phyloP scores from a whole-genome alignment of 2,329 filamentous ascomycete genomes.

The Cladosporium halotolerans region DNA sequence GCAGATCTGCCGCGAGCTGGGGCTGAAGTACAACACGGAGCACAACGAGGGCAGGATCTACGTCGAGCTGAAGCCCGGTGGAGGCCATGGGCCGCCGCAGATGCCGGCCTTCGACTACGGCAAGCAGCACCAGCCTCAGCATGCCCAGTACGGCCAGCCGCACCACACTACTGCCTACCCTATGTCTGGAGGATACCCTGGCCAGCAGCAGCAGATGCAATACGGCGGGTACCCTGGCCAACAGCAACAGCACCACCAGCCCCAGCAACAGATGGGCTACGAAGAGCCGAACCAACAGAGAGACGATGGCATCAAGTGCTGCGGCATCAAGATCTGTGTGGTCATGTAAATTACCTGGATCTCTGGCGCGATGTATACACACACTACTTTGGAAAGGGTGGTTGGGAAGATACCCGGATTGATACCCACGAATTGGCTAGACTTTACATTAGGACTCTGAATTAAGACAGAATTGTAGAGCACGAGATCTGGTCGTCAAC shows the following conservation, averaged over 20 bases:
- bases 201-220: slow-evolving; percentile 38
- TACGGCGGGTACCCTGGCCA: slow-evolving; percentile 35
- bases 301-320: slow-evolving; percentile 26
- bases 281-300: slow-evolving; percentile 21
- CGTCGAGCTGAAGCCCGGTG: slow-evolving; percentile 70
- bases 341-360: slow-evolving; percentile 24
- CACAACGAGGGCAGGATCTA: slow-evolving; percentile 86
- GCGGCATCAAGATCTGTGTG: slow-evolving; percentile 26
- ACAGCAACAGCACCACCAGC: slow-evolving; percentile 41
- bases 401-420: slow-evolving; percentile 1
- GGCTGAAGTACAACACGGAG: slow-evolving; percentile 77
- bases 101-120: slow-evolving; percentile 35
- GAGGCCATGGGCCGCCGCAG: slow-evolving; percentile 52
- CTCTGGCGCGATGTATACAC: neutral
- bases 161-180: slow-evolving; percentile 36
- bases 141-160: slow-evolving; percentile 35
- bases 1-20: slow-evolving; percentile 73
- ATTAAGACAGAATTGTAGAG: no score
- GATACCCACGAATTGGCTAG: neutral
- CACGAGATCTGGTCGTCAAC: no score
- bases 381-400: neutral
- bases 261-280: slow-evolving; percentile 39
- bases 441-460: neutral
- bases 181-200: slow-evolving; percentile 26
- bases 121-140: slow-evolving; percentile 35